Conservation (phyloP, 805 yeast species). For the Candida chilensis region DNA sequence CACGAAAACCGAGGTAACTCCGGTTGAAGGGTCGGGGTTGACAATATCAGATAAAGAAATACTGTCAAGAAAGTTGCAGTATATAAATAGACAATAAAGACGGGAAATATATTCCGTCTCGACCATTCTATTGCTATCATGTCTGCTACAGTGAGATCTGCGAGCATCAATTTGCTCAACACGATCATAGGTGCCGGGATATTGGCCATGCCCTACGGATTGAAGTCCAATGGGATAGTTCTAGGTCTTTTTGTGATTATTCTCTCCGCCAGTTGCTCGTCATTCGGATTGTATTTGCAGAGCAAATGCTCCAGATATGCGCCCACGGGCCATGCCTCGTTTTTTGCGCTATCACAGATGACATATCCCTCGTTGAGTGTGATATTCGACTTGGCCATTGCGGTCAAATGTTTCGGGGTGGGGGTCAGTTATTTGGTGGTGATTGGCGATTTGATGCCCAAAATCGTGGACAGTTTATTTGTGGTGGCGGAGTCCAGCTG, state of each 20-base stretch:
- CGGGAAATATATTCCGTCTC: too few relatives aligned
- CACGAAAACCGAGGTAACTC: too few relatives aligned
- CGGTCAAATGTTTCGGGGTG: constrained; percentile 65
- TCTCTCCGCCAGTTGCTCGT: constrained; percentile 36
- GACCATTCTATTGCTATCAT: too few relatives aligned
- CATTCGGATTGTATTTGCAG: constrained; percentile 56
- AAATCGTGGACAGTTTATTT: constrained; percentile 28
- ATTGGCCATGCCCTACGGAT: constrained; percentile 64
- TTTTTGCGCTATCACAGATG: constrained; percentile 51
- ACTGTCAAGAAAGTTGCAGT: too few relatives aligned
- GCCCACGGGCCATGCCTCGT: constrained; percentile 52
- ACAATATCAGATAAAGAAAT: too few relatives aligned
- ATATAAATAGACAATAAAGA: too few relatives aligned
- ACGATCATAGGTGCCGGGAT: constrained; percentile 59
- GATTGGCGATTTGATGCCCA: constrained; percentile 66
- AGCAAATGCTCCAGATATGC: constrained; percentile 47
- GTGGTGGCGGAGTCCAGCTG: constrained; percentile 7
- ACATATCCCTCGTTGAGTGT: constrained; percentile 55
- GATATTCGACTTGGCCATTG: constrained; percentile 59
- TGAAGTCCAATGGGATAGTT: constrained; percentile 37
- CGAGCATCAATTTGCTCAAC: constrained; percentile 42
- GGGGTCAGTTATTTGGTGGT: constrained; percentile 60
- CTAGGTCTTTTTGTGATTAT: constrained; percentile 29
- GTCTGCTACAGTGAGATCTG: constrained; percentile 34
- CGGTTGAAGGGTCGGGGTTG: too few relatives aligned